Percentiles rank a stretch among this genome's conserved stretches.
Evolutionary conservation across 768 basidiomycete genomes (phyloP).

Genomic region (Rhodotorula paludigena): DNA sequence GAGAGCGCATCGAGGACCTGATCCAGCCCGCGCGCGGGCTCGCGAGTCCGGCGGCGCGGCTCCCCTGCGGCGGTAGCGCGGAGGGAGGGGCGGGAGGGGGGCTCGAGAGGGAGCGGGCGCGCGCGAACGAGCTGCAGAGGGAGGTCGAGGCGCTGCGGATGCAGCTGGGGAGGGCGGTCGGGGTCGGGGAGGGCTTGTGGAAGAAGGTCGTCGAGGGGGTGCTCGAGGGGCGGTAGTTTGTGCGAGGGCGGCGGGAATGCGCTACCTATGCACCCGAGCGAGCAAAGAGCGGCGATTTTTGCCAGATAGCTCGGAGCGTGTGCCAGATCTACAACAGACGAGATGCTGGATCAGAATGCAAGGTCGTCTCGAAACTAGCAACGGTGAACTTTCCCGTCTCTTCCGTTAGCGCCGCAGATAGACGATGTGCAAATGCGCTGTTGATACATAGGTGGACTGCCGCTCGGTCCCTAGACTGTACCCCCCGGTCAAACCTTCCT

Average conservation of each 20-base stretch:
- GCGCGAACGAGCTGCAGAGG: slow-evolving; percentile 43
- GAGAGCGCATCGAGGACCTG: slow-evolving; percentile 23
- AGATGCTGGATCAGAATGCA: too few relatives aligned
- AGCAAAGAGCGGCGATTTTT: too few relatives aligned
- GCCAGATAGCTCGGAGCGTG: too few relatives aligned
- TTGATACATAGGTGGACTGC: too few relatives aligned
- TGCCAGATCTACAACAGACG: too few relatives aligned
- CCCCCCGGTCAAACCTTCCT: neutral
- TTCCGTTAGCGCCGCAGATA: too few relatives aligned
- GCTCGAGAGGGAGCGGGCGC: slow-evolving; percentile 1
- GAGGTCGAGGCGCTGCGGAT: slow-evolving; percentile 47
- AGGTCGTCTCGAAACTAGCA: too few relatives aligned
- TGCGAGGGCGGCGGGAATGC: neutral
- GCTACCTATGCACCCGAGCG: too few relatives aligned
- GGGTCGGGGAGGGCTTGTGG: slow-evolving; percentile 52
- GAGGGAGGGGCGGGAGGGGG: neutral
- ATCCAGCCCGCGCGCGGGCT: neutral
- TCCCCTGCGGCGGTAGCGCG: neutral
- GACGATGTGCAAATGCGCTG: too few relatives aligned
- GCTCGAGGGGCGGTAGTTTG: slow-evolving; percentile 2
- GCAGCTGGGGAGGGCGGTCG: slow-evolving; percentile 46
- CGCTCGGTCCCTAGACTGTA: too few relatives aligned
- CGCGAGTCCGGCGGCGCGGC: neutral
- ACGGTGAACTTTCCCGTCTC: too few relatives aligned
- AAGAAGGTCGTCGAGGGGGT: slow-evolving; percentile 46